Evolutionary conservation across 371 early-diverging fungal species (phyloP).

Genomic region (Caulochytrium protostelioides): DNA sequence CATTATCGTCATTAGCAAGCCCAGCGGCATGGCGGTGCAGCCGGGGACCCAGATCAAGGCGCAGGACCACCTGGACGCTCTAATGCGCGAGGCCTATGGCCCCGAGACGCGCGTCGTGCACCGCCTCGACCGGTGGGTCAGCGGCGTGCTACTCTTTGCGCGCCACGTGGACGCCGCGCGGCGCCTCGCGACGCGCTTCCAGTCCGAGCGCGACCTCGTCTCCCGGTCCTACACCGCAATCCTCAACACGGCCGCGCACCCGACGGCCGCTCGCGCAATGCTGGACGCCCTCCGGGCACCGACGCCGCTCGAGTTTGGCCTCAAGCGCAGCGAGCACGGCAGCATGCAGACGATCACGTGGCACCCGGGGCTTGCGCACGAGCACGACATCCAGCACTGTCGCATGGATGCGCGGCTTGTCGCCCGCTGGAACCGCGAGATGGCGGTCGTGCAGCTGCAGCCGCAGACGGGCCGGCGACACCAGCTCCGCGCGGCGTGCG

Average conservation of each 20-base stretch:
- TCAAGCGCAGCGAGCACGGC: too few species aligned
- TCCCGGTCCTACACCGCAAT: too few species aligned
- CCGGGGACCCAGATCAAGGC: constrained; percentile 4
- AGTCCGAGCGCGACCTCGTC: too few species aligned
- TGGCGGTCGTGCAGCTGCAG: constrained; percentile 17
- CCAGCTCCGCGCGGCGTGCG: constrained; percentile 35
- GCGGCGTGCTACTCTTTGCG: constrained; percentile 12
- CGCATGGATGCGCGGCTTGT: constrained; percentile 1
- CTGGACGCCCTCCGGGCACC: neutral
- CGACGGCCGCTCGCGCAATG: too few species aligned
- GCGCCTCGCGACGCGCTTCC: constrained; percentile 2
- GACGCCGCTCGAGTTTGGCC: too few species aligned
- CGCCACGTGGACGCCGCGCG: constrained; percentile 3
- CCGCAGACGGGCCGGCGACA: constrained; percentile 41
- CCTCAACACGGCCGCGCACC: too few species aligned
- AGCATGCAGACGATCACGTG: too few species aligned
- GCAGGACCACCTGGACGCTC: constrained; percentile 2
- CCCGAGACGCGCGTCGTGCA: constrained; percentile 9
- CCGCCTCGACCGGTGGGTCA: constrained; percentile 12
- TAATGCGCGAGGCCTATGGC: neutral
- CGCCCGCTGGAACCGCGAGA: constrained; percentile 3
- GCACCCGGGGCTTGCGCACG: too few species aligned
- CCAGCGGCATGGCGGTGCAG: constrained; percentile 24
- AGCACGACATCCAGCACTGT: neutral
- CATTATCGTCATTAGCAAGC: constrained; percentile 25